A percentile compares a stretch with the other conserved stretches of the same genome.
These are phyloP conservation scores for Thielaviopsis musarum DNA, from an alignment of 2,329 filamentous ascomycete genomes.

Conservation along the genomic window DNA sequence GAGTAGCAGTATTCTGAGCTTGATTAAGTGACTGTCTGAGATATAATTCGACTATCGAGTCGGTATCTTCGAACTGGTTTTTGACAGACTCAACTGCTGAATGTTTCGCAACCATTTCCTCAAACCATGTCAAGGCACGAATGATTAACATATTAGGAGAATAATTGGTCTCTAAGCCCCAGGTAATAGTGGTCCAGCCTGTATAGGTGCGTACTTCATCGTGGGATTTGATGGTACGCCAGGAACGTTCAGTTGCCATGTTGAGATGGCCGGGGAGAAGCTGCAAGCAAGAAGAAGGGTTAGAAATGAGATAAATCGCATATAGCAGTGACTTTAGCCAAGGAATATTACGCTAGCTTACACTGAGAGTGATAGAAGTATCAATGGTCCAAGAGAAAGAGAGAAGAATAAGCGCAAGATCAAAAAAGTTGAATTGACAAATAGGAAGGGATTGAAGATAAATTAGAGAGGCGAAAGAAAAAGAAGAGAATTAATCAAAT, in stretches of 20 bases:
- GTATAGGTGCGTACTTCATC: not conserved
- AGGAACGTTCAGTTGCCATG: not conserved
- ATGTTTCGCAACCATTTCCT: not conserved
- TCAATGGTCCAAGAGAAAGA: not conserved
- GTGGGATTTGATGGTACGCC: not conserved
- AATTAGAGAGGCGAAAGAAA: too few species aligned
- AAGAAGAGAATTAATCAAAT: too few species aligned
- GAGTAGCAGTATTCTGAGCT: not conserved
- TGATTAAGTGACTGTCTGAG: not conserved
- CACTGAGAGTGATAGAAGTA: not conserved
- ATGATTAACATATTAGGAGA: not conserved
- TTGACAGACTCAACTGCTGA: not conserved
- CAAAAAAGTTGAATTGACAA: not conserved
- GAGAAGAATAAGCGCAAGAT: not conserved
- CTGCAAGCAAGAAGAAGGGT: not conserved
- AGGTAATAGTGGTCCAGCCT: not conserved
- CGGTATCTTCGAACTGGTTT: not conserved
- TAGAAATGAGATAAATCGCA: not conserved
- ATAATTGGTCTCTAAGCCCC: not conserved
- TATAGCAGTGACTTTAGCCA: not conserved
- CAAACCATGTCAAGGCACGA: not conserved
- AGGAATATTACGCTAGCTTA: not conserved
- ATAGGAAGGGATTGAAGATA: not conserved
- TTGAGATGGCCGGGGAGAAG: not conserved
- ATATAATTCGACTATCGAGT: not conserved